Conservation (phyloP, 176 grass and related monocot genomes). For the Chloris gayana region DNA sequence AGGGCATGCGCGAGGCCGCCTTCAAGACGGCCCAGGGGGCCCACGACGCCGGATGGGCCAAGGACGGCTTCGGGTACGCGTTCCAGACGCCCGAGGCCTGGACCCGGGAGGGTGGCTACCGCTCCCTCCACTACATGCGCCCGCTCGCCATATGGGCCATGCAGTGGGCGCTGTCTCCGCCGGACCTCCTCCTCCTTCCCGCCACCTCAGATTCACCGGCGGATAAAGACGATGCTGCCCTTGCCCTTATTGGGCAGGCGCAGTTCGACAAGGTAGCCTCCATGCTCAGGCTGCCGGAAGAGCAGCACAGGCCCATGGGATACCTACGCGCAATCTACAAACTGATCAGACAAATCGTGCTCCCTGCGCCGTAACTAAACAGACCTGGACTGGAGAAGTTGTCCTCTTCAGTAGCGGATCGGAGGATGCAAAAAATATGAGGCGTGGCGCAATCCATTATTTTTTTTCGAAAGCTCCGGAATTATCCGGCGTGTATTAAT, state of each 20-base stretch:
- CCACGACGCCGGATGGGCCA: slow-evolving; percentile 64
- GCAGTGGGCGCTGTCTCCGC: slow-evolving; percentile 84
- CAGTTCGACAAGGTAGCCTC: slow-evolving; percentile 67
- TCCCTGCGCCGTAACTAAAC: slow-evolving; percentile 8
- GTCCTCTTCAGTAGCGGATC: too few species aligned
- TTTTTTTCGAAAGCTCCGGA: too few species aligned
- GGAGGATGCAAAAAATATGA: too few species aligned
- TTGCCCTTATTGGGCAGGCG: slow-evolving; percentile 7
- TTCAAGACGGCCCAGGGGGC: slow-evolving; percentile 84
- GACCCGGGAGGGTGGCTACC: slow-evolving; percentile 64
- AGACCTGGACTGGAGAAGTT: too few species aligned
- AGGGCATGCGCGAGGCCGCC: slow-evolving; percentile 71
- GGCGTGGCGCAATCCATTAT: too few species aligned
- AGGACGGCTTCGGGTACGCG: slow-evolving; percentile 75
- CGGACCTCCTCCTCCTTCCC: not conserved
- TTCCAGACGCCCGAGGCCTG: slow-evolving; percentile 94
- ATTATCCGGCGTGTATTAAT: too few species aligned
- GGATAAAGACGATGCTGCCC: not conserved
- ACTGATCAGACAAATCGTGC: slow-evolving; percentile 35
- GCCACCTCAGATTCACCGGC: not conserved
- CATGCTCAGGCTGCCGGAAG: slow-evolving; percentile 69
- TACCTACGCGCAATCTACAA: slow-evolving; percentile 58
- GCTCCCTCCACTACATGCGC: slow-evolving; percentile 83
- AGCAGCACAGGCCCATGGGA: slow-evolving; percentile 39
- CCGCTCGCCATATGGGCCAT: slow-evolving; percentile 80